Base-by-base conservation (phyloP, 345 rosid genomes). In the Litchi chinensis region DNA sequence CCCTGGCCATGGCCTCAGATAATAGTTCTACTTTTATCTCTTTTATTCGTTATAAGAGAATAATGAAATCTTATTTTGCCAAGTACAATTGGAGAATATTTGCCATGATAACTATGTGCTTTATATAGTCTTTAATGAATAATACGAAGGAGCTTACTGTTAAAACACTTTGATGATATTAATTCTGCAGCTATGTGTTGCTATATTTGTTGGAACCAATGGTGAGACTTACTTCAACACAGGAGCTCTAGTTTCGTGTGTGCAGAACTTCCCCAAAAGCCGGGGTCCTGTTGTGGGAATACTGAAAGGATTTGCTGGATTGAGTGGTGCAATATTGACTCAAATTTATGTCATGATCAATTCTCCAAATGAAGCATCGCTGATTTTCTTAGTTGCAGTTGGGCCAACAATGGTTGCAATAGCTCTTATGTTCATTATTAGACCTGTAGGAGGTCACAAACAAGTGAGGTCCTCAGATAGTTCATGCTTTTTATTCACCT, bases 191-290 rank as follows among this genome's bases (percentile, higher is more conserved):
- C 43, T 41, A 3, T 63, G 63, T 32, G 15, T 75, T 62, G 37
- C 63, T 65, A 78, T 95, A 48, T 95, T 95, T 78, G 83, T 93
- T 57, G 97, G 97, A 79, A 95, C 92, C 76, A 93, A 95, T 80
- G 98, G 98, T 0, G 97, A 95, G 85, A 95, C 98, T 19, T 95
- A 91, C 90, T 93, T 86, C 93, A 95, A 95, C 77, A 93, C 98
- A 48, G 92, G 82, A 24, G 78, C 97, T 54, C 88, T 93, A 3
- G 97, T 95, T 66, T 95, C 98, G 32, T 90, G 94, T 15, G 92
- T 95, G 24, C 97, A 90, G 80, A 95, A 93, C 89, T 91, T 95
- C 83, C 98, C 97, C 10, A 91, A 87, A 82, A 90, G 87, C 77
- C 84, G 97, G 39, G 97, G 97, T 64, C 95, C 95, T 68, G 87